Conservation (phyloP, 139 green algal genomes). For the Closterium sp. region DNA sequence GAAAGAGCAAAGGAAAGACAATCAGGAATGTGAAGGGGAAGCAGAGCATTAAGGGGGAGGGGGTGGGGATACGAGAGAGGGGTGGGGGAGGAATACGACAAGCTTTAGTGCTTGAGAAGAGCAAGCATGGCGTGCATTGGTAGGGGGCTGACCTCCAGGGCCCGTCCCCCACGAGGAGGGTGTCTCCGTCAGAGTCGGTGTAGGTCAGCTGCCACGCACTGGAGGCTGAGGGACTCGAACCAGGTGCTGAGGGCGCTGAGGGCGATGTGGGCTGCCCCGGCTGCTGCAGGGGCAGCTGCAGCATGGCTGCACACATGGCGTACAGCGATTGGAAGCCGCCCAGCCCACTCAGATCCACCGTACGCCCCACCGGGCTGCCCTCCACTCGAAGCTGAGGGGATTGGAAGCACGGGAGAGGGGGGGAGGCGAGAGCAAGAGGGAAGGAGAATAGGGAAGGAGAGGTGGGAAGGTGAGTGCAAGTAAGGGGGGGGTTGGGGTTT, state of each 20-base stretch:
- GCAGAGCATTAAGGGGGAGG: too few relatives aligned
- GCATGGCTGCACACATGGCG: background rate
- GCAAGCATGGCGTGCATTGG: too few relatives aligned
- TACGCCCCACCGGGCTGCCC: background rate
- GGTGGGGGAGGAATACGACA: too few relatives aligned
- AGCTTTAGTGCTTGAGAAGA: too few relatives aligned
- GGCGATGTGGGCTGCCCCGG: too few relatives aligned
- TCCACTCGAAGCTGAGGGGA: background rate
- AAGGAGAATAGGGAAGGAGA: too few relatives aligned
- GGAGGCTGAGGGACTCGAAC: background rate
- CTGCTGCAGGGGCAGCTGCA: background rate
- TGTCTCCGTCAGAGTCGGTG: constrained; percentile 15
- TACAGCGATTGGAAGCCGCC: constrained; percentile 5
- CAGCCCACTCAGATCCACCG: constrained; percentile 8
- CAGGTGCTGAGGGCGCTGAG: background rate
- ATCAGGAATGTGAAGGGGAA: too few relatives aligned
- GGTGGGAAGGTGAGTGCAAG: too few relatives aligned
- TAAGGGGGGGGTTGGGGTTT: too few relatives aligned
- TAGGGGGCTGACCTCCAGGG: too few relatives aligned
- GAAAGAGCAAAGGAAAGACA: too few relatives aligned
- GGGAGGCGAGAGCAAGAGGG: background rate
- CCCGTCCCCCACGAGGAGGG: constrained; percentile 12
- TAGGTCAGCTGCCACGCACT: constrained; percentile 25
- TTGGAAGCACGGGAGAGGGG: background rate
- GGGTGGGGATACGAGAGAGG: too few relatives aligned